Evolutionary conservation across 768 basidiomycete species (phyloP), one percentile per base, ranked within the genome.

Genomic region (Mycena metata): DNA sequence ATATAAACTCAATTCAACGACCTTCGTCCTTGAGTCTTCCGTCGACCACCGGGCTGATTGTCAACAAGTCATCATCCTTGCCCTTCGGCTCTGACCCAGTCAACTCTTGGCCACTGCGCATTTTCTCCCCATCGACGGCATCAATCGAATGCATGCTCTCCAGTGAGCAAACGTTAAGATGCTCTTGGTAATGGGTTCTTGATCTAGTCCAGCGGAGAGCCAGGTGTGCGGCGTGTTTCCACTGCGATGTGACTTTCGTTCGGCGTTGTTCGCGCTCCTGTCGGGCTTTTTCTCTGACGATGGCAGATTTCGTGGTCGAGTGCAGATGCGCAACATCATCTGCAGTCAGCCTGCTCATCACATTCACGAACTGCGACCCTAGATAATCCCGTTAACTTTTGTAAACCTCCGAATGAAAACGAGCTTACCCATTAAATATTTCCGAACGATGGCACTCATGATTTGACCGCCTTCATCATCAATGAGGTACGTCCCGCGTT

Each of bases 91-190:
- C 69, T 69, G 21, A 41, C 52, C 66, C 74, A 69, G 45, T 15
- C 54, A 59, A 71, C 70, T 46, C 72, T 57, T 51, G 84, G 85
- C 69, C 74, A 79, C 45, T 87, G 79, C 39, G 81, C 79, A 56
- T 78, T 79, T 60, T 79, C 72, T 45, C 63, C 15, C 92, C 92
- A 72, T 94, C 90, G 75, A 89, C 92, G 50, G 85, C 85, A 76
- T 97, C 95, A 0, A 96, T 89, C 9, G 74, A 75, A 69, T 86
- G 89, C 94, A 96, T 94, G 74, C 95, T 90, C 76, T 95, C 92
- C 45, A 85, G 83, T 41, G 82, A 80, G 13, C 88, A 83, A 26
- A 94, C 83, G 60, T 85, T 84, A 70, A 94, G 81, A 56, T 89
- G 83, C 60, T 89, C 83, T 70, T 79, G 81, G 75, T 91, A 90